These are phyloP conservation scores for Bullera alba DNA, from an alignment of 768 basidiomycete genomes.

Conservation along the genomic window DNA sequence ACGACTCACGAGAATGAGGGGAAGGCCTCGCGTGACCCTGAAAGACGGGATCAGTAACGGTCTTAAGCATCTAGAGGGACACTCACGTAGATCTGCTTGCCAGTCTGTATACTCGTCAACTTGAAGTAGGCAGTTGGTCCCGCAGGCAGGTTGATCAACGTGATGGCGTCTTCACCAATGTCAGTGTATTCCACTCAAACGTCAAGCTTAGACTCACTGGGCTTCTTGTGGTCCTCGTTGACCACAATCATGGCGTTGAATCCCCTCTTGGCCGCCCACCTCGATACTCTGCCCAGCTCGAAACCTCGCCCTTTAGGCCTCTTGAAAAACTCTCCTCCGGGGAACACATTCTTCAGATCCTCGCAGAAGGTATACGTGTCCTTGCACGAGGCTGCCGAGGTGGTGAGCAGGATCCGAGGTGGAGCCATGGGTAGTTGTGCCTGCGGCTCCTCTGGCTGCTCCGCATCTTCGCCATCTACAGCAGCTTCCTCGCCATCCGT, in stretches of 20 bases:
- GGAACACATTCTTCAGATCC: conserved; percentile 79
- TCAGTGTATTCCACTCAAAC: background rate
- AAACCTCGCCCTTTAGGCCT: conserved; percentile 84
- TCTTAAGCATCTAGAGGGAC: background rate
- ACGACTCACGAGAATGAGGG: conserved; percentile 61
- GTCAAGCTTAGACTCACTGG: conserved; percentile 61
- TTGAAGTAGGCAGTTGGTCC: conserved; percentile 97
- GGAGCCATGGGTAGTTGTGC: conserved; percentile 47
- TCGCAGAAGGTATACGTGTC: conserved; percentile 87
- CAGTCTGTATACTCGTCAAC: conserved; percentile 76
- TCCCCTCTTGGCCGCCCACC: conserved; percentile 83
- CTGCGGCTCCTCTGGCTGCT: conserved; percentile 8
- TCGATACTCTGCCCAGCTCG: conserved; percentile 80
- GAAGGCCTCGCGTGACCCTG: conserved; percentile 90
- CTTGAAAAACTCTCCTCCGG: conserved; percentile 81
- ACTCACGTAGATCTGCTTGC: conserved; percentile 72
- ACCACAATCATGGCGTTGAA: conserved; percentile 86
- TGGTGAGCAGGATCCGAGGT: conserved; percentile 85
- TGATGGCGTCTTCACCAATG: conserved; percentile 71
- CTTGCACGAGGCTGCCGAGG: conserved; percentile 80
- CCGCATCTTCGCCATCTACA: conserved; percentile 14
- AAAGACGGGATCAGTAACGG: background rate
- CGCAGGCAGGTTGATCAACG: conserved; percentile 77
- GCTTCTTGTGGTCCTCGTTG: conserved; percentile 89
- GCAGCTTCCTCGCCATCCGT: conserved; percentile 50